phyloP scores from a whole-genome alignment of 2,329 filamentous ascomycete genomes.

The Trichoderma koningii region DNA sequence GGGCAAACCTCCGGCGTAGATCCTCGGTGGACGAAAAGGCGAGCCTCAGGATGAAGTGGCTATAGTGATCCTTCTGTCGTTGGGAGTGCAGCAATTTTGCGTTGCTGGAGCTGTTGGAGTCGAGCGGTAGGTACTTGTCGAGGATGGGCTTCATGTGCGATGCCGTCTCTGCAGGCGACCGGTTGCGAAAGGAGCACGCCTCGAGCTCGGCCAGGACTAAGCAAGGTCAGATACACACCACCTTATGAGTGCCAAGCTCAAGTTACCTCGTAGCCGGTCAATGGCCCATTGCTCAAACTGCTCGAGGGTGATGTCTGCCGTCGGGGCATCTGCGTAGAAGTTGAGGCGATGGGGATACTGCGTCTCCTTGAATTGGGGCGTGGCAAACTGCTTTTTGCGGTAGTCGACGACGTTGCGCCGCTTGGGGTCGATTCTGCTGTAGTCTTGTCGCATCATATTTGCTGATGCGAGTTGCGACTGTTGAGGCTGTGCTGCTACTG shows the following conservation, averaged over 20 bases:
- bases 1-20: conserved; percentile 78
- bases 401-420: conserved; percentile 74
- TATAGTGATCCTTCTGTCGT: conserved; percentile 94
- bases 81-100: conserved; percentile 66
- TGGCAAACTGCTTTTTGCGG: conserved; percentile 84
- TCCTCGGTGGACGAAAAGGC: conserved; percentile 93
- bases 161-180: conserved; percentile 76
- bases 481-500: neutral
- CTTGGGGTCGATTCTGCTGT: conserved; percentile 65
- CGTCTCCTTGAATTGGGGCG: conserved; percentile 72
- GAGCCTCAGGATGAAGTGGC: conserved; percentile 92
- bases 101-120: conserved; percentile 68
- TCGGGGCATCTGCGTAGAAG: conserved; percentile 86
- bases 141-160: conserved; percentile 83
- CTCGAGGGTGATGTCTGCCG: conserved; percentile 91
- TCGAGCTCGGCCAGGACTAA: conserved; percentile 85
- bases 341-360: conserved; percentile 86
- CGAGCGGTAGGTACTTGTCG: conserved; percentile 81
- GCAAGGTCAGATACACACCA: neutral
- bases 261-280: conserved; percentile 74
- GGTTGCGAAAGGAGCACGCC: conserved; percentile 93
- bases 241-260: neutral
- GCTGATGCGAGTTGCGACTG: conserved; percentile 26
- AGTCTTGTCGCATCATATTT: conserved; percentile 54
- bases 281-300: conserved; percentile 99